phyloP scores from a whole-genome alignment of 805 yeast genomes.

The Cyberlindnera euphorbiae region DNA sequence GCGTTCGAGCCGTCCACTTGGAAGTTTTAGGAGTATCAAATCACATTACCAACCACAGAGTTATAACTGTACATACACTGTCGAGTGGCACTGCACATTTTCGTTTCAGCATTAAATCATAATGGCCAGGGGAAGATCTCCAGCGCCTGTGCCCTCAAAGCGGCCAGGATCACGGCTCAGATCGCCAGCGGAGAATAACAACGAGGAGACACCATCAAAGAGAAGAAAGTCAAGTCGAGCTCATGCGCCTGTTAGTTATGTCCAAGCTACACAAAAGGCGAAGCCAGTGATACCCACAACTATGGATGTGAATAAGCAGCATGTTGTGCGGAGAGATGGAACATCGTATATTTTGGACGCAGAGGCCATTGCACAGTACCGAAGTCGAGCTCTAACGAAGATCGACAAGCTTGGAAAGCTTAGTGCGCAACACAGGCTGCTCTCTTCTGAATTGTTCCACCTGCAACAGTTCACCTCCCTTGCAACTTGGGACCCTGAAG shows the following conservation, averaged over 20 bases:
- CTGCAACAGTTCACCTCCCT: conserved; percentile 56
- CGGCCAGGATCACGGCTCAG: conserved; percentile 5
- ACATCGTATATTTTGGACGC: conserved; percentile 6
- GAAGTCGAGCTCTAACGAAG: conserved; percentile 2
- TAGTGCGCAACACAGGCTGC: conserved; percentile 34
- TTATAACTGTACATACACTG: too few species aligned
- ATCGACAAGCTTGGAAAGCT: conserved; percentile 12
- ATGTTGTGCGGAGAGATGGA: conserved; percentile 10
- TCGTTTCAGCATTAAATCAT: too few species aligned
- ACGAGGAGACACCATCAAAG: conserved; percentile 12
- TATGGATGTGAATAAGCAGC: background rate
- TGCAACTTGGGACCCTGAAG: conserved; percentile 55
- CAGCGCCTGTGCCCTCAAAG: conserved; percentile 3
- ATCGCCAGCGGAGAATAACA: background rate
- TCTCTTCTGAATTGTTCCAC: conserved; percentile 60
- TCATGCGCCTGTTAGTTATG: conserved; percentile 11
- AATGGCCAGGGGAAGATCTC: conserved; percentile 4
- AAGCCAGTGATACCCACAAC: background rate
- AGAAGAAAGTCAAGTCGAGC: conserved; percentile 16
- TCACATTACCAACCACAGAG: too few species aligned
- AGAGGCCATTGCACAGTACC: conserved; percentile 5
- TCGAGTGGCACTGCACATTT: too few species aligned
- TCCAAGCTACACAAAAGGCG: conserved; percentile 2
- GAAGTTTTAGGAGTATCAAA: too few species aligned
- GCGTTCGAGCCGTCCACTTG: too few species aligned